Base-by-base conservation (phyloP, 176 grass and related monocot genomes). In the Poa annua region DNA sequence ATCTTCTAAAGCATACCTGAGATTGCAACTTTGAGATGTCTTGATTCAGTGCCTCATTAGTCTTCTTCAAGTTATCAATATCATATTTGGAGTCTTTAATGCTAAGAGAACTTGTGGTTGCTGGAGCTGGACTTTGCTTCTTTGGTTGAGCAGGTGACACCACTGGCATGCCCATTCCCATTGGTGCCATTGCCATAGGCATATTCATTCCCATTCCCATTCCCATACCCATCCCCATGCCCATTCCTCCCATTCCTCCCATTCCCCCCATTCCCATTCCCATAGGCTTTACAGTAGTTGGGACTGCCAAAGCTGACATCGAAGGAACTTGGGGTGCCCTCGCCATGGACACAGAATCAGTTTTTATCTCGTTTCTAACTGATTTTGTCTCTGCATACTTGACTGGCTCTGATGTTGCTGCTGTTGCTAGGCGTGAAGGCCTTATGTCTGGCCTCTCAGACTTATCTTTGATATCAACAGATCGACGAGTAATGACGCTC, bases 1-100 rank as follows among this genome's bases (percentile, higher is more conserved):
- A 20, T 74, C 9, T 74, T 85, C 47, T 71, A 21, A 20, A 47
- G 77, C 45, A 78, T 83, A 93, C 95, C 92, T 92, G 87, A 76
- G 73, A 53, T 84, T 97, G 92, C 62, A 97, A 80, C 67, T 92
- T 90, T 20, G 78, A 81, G 21, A 94, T 50, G 49, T 97, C 95
- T 76, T 94, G 83, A 80, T 92, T 88, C 64, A 94, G 75, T 50
- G 63, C 62, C 35, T 94, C 90, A 65, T 88, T 92, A 81, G 79
- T 84, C 69, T 70, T 90, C 74, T 87, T 94, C 75, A 92, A 77
- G 88, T 50, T 88, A 89, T 94, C 95, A 49, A 63, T 50, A 50
- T 74, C 64, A 66, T 35, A 26, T 74, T 74, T 74, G 13, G 76
- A 75, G 15, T 87, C 61, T 89, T 88, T 92, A 80, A 75, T 35